A percentile compares a stretch with the other conserved stretches of the same genome.
Evolutionary conservation across 257 asterid genomes (phyloP).

Genomic region (Nemophila menziesii): DNA sequence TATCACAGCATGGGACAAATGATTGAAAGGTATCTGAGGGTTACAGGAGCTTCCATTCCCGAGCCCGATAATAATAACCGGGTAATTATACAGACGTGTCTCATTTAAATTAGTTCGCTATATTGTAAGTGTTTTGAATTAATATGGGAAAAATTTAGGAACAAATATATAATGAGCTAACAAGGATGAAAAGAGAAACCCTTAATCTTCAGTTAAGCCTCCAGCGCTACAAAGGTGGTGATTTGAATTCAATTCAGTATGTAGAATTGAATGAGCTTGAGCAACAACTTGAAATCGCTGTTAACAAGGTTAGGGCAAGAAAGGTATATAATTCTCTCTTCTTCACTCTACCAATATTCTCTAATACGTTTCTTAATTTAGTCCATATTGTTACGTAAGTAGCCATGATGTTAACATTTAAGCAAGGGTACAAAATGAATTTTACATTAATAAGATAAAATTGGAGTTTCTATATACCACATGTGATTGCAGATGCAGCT

Average conservation of each 20-base stretch:
- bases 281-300: constrained; percentile 42
- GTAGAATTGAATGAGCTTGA: constrained; percentile 55
- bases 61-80: constrained; percentile 16
- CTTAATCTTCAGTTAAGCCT: constrained; percentile 55
- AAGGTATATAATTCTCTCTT: constrained; percentile 37
- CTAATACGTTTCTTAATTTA: no score
- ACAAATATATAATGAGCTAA: constrained; percentile 32
- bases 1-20: constrained; percentile 58
- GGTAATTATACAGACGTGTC: constrained; percentile 11
- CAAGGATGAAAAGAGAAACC: constrained; percentile 43
- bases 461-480: no score
- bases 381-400: no score
- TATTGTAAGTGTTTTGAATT: no score
- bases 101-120: no score
- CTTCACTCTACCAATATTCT: not conserved
- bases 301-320: constrained; percentile 53
- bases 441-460: no score
- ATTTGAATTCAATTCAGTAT: constrained; percentile 35
- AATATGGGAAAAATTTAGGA: constrained; percentile 22
- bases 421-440: not conserved
- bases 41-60: constrained; percentile 32
- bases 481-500: constrained; percentile 48
- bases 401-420: no score
- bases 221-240: constrained; percentile 59
- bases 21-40: constrained; percentile 43